Conservation (phyloP, 257 asterid species). For the Gentiana macrophylla region DNA sequence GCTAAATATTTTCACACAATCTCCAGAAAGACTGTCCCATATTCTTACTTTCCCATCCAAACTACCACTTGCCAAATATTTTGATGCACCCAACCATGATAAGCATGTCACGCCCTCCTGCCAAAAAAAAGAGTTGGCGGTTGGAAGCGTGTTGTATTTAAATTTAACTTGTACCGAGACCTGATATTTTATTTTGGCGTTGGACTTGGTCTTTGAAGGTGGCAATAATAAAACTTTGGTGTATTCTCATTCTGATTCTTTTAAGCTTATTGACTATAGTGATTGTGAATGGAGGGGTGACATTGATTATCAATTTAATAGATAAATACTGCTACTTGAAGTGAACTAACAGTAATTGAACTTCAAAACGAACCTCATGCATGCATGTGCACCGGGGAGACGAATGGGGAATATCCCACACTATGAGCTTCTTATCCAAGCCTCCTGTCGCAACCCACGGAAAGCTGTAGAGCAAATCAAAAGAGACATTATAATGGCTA, state of each 20-base stretch:
- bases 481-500: too few species aligned
- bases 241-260: too few species aligned
- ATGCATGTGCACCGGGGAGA: constrained; percentile 73
- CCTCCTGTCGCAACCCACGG: constrained; percentile 83
- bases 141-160: too few species aligned
- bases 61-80: constrained; percentile 60
- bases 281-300: too few species aligned
- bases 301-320: too few species aligned
- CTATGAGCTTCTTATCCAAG: constrained; percentile 72
- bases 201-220: background rate
- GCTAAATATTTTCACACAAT: constrained; percentile 37
- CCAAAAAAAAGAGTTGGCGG: background rate
- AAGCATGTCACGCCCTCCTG: constrained; percentile 70
- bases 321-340: background rate
- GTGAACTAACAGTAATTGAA: background rate
- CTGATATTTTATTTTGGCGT: background rate
- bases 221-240: background rate
- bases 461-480: constrained; percentile 30
- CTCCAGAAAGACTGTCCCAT: constrained; percentile 87
- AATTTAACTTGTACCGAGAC: too few species aligned
- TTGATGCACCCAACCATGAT: constrained; percentile 53
- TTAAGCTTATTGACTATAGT: too few species aligned
- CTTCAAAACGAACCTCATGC: constrained; percentile 42
- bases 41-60: constrained; percentile 63
- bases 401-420: constrained; percentile 69